Conservation (phyloP, 495 filamentous ascomycete genomes). For the Neurospora terricola region DNA sequence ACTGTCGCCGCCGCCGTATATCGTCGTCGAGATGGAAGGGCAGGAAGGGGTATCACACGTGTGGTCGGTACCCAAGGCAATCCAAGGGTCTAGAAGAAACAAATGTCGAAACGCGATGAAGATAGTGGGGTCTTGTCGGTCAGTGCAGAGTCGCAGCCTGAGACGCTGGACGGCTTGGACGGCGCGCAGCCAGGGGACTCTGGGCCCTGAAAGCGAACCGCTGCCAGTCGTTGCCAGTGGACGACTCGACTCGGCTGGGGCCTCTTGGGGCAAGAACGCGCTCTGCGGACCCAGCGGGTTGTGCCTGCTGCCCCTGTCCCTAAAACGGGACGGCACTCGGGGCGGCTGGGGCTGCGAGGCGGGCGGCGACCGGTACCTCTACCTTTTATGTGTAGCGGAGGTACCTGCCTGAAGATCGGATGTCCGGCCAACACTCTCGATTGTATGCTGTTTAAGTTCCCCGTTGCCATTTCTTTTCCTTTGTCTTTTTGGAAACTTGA, state of each 20-base stretch:
- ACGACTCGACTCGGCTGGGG: not conserved
- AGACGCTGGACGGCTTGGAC: not conserved
- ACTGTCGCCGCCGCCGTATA: not conserved
- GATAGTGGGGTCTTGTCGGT: not conserved
- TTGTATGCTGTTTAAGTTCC: not conserved
- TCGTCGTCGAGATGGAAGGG: not conserved
- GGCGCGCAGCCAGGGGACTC: not conserved
- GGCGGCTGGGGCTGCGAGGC: not conserved
- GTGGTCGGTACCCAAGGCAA: slow-evolving; percentile 1
- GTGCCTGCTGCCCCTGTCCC: not conserved
- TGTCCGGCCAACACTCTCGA: not conserved
- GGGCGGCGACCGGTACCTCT: not conserved
- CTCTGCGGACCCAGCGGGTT: not conserved
- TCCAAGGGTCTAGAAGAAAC: slow-evolving; percentile 6
- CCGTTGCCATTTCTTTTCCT: not conserved
- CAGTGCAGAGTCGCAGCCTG: not conserved
- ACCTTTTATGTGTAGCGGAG: not conserved
- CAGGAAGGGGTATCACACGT: not conserved
- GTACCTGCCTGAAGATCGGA: not conserved
- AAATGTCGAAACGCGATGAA: slow-evolving; percentile 1
- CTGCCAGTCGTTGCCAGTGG: not conserved
- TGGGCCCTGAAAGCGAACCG: not conserved
- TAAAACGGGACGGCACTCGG: not conserved
- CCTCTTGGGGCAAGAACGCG: not conserved
- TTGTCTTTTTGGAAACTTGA: not conserved